These are phyloP conservation scores for Nannizziopsis arthrosporioides DNA, from an alignment of 2,329 filamentous ascomycete species.

Conservation along the genomic window DNA sequence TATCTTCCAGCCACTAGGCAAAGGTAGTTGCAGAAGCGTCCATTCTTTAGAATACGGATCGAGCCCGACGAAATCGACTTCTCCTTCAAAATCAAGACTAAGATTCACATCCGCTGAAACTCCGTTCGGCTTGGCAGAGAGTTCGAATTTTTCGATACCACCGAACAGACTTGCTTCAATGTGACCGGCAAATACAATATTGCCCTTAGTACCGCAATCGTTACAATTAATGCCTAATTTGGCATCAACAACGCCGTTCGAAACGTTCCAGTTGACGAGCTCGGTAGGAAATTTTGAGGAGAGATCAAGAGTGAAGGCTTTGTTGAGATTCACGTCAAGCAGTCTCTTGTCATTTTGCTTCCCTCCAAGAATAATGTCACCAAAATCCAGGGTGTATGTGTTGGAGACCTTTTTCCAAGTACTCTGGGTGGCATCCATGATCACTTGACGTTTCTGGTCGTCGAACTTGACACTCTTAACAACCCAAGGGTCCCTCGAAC, in stretches of 20 bases:
- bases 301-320: slow-evolving; percentile 8
- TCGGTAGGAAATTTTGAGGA: slow-evolving; percentile 1
- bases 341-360: slow-evolving; percentile 7
- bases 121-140: slow-evolving; percentile 7
- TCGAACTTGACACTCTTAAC: slow-evolving; percentile 9
- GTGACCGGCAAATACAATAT: slow-evolving; percentile 9
- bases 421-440: slow-evolving; percentile 6
- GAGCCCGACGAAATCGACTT: slow-evolving; percentile 4
- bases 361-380: slow-evolving; percentile 6
- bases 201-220: slow-evolving; percentile 6
- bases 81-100: slow-evolving; percentile 1
- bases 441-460: slow-evolving; percentile 1
- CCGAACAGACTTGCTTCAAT: slow-evolving; percentile 8
- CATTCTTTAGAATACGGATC: slow-evolving; percentile 2
- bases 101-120: slow-evolving; percentile 3
- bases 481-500: slow-evolving; percentile 3
- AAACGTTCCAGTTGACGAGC: slow-evolving; percentile 6
- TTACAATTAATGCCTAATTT: slow-evolving; percentile 10
- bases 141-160: slow-evolving; percentile 8
- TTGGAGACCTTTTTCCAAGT: slow-evolving; percentile 11
- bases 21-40: slow-evolving; percentile 6
- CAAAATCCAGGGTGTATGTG: slow-evolving; percentile 8
- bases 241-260: slow-evolving; percentile 5
- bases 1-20: slow-evolving; percentile 10
- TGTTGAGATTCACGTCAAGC: slow-evolving; percentile 5